Base-by-base conservation (phyloP, 1,284 basidiomycete species). In the Microbotryum intermedium region DNA sequence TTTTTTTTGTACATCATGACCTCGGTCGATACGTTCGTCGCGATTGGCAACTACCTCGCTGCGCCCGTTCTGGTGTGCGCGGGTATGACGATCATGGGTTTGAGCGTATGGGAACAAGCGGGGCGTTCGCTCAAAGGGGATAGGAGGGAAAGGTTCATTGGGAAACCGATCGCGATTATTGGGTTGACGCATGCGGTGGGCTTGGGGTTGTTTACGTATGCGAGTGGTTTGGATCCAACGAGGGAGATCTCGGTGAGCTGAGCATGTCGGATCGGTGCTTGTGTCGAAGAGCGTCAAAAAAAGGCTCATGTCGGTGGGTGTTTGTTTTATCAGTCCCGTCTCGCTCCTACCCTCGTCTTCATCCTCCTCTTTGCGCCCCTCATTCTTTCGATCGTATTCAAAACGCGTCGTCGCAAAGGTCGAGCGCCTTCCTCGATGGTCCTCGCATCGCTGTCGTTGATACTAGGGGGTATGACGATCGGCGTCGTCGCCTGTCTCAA, bases 1-100 rank as follows among this genome's bases (percentile, higher is more conserved):
- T 92, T 93, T 76, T 94, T 95, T 78, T 91, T 97, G 76, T 97
- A 92, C 76, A 80, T 97, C 61, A 77, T 93, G 61, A 83, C 87
- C 5, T 80, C 80, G 28, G 83, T 87, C 0, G 81, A 81, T n/a
- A 80, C 79, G 1, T 94, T 94, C 76, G 80, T 91, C 70, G 89
- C 92, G 70, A 90, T 95, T 20, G 91, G 90, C 0, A 83, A 80
- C 71, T 97, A 90, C 74, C 80, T 97, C 4, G 90, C 92, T 0
- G 88, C 88, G 56, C 87, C 83, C 0, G 80, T 95, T 29, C 72
- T 94, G 7, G 80, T 94, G 53, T 87, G 88, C 48, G 81, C 88
- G 16, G 84, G 84, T 0, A 81, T 93, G 77, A 87, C 92, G 73
- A 83, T 93, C 66, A 81, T 81, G 45, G 92, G 91, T 0, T 77